Base-by-base conservation (phyloP, 768 basidiomycete genomes). In the Mycena amicta region DNA sequence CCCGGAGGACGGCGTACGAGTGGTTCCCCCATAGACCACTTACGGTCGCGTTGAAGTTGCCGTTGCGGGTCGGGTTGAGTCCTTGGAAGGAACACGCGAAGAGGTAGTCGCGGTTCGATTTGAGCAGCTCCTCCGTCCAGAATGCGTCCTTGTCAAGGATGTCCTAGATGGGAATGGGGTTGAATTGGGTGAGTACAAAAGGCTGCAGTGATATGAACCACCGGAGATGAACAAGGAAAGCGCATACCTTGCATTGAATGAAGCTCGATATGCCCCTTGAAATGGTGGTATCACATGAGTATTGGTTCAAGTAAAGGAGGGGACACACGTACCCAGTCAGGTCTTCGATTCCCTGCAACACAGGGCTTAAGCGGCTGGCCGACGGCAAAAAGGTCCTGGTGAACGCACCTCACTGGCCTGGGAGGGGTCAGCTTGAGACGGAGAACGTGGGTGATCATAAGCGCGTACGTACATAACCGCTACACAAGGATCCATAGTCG, bases 81-180 rank as follows among this genome's bases (percentile, higher is more conserved):
- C 40, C 60, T 27, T 53, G 53, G 50, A 52, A 56, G 28, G 68
- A 72, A 52, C 72, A 73, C 27, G 69, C 66, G 54, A 73, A 73
- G 23, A 72, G 58, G 2, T 68, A 67, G 58, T 73, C 72, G 8
- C 66, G 60, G 45, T 68, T 67, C n/a, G 67, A 67, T 11, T 56
- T 43, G 22, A 68, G 41, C 46, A 74, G 64, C 50, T 74, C 72
- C 18, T 70, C 58, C 11, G 60, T 60, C 72, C 72, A 74, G 57
- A 74, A 72, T 25, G 61, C 45, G 43, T 74, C 69, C 12, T 49
- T 53, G 59, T 72, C 72, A 37, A 72, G 64, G 47, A 74, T 71
- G 43, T 74, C 72, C 67, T 70, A 52, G 43, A 50, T 45, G 51
- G 37, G 40, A 8, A 16, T 45, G 43, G 20, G 43, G 8, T 5